phyloP scores from a whole-genome alignment of 2,329 filamentous ascomycete species.

The Penicillium sp. region DNA sequence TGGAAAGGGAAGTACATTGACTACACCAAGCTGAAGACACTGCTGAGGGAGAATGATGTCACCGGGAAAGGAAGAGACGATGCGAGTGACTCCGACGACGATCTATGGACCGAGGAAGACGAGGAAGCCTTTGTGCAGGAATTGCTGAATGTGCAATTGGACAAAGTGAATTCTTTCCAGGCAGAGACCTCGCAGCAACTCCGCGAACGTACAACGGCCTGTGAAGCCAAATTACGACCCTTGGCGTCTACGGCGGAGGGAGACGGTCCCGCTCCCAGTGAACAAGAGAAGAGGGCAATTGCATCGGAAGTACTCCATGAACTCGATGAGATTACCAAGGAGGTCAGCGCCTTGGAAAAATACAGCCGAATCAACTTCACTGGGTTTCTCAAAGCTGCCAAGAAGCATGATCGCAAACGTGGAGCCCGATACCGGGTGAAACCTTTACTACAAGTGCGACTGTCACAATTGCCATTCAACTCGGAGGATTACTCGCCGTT shows the following conservation, averaged over 20 bases:
- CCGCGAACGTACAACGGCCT: constrained; percentile 71
- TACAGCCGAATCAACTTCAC: constrained; percentile 97
- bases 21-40: constrained; percentile 85
- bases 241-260: constrained; percentile 44
- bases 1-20: constrained; percentile 96
- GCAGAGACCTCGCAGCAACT: constrained; percentile 75
- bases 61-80: constrained; percentile 39
- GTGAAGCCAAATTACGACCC: constrained; percentile 61
- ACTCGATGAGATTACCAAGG: constrained; percentile 81
- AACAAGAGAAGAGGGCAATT: constrained; percentile 48
- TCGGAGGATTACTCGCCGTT: constrained; percentile 89
- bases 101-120: constrained; percentile 84
- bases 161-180: constrained; percentile 92
- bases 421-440: constrained; percentile 82
- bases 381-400: constrained; percentile 94
- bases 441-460: constrained; percentile 83
- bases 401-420: constrained; percentile 96
- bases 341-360: constrained; percentile 88
- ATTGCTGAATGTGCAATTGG: constrained; percentile 87
- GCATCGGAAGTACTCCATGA: constrained; percentile 71
- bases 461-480: constrained; percentile 89
- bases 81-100: constrained; percentile 52
- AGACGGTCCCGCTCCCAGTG: constrained; percentile 32
- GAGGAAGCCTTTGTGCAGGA: constrained; percentile 93
- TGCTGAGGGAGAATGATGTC: constrained; percentile 72